phyloP scores from a whole-genome alignment of 2,329 filamentous ascomycete species.

The Ophiostoma ulmi region DNA sequence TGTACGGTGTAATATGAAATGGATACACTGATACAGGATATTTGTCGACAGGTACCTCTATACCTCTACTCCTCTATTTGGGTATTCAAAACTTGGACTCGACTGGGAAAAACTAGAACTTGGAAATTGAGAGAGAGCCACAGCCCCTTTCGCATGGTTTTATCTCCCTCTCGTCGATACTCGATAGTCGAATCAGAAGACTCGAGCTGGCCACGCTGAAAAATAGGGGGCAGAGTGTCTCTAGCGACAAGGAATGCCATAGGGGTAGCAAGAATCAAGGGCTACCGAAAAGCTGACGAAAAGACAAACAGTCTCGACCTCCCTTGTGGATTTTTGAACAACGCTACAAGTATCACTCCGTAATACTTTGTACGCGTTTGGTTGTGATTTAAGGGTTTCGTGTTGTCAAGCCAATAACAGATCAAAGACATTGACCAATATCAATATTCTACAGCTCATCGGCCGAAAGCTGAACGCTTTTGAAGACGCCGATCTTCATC shows the following conservation, averaged over 20 bases:
- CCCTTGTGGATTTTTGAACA: background rate
- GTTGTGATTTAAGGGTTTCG: background rate
- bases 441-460: background rate
- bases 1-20: background rate
- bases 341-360: background rate
- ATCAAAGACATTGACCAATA: background rate
- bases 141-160: background rate
- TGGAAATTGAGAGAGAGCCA: background rate
- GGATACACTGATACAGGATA: background rate
- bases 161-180: background rate
- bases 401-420: background rate
- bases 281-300: background rate
- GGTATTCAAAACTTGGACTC: background rate
- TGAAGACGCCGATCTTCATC: constrained; percentile 3
- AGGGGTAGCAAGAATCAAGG: background rate
- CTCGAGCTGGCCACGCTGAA: constrained; percentile 13
- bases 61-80: too few relatives aligned
- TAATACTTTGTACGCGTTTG: background rate
- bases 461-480: background rate
- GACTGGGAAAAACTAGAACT: background rate
- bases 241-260: background rate
- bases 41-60: background rate
- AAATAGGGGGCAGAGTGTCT: background rate
- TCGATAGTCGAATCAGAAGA: constrained; percentile 17
- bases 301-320: constrained; percentile 7